Conservation (phyloP, 257 asterid genomes). For the Fraxinus excelsior region DNA sequence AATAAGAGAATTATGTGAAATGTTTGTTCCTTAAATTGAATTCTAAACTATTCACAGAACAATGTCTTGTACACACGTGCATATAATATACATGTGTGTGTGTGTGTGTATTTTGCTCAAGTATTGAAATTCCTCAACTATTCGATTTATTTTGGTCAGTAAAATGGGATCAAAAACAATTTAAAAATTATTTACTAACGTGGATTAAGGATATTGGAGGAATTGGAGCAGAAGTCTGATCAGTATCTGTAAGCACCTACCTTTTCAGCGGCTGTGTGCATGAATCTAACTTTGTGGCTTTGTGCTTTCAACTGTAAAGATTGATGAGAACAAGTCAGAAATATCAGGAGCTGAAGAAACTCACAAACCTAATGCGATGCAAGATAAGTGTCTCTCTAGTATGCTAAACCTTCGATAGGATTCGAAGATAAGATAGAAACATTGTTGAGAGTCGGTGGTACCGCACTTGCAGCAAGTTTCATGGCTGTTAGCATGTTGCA, state of each 20-base stretch:
- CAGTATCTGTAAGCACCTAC: constrained; percentile 49
- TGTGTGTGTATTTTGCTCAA: too few species aligned
- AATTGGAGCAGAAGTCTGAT: constrained; percentile 86
- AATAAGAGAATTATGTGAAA: not conserved
- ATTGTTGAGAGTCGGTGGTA: constrained; percentile 41
- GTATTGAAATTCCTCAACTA: too few species aligned
- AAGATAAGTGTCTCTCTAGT: constrained; percentile 65
- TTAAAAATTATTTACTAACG: too few species aligned
- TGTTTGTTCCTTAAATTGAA: too few species aligned
- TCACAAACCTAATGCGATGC: constrained; percentile 52
- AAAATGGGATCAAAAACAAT: too few species aligned
- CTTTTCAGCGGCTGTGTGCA: constrained; percentile 45
- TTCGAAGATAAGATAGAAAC: constrained; percentile 62
- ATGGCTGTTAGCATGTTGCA: constrained; percentile 82
- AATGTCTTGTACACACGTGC: too few species aligned
- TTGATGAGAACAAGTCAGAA: constrained; percentile 62
- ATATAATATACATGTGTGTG: too few species aligned
- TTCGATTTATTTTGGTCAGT: too few species aligned
- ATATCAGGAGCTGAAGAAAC: constrained; percentile 57
- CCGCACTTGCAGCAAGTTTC: constrained; percentile 53
- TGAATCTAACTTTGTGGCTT: constrained; percentile 39
- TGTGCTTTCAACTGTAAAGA: constrained; percentile 45
- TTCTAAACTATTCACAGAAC: too few species aligned
- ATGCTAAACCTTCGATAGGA: constrained; percentile 64
- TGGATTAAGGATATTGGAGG: constrained; percentile 23